These are phyloP conservation scores for Ogataea naganishii DNA, from an alignment of 805 yeast species.

Conservation along the genomic window DNA sequence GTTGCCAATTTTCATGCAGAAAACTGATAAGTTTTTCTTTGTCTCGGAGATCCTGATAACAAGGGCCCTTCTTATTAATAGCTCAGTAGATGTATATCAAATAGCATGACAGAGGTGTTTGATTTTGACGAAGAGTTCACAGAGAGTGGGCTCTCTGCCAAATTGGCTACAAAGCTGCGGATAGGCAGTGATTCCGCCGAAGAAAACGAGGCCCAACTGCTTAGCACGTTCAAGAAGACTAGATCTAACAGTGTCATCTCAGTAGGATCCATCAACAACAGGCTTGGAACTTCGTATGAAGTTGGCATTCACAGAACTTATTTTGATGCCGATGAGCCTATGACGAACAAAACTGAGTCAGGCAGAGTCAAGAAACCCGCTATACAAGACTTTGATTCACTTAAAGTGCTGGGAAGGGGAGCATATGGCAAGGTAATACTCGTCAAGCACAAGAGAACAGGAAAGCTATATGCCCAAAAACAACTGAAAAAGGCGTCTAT, in stretches of 20 bases:
- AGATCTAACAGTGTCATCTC: slow-evolving; percentile 23
- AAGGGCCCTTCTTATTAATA: no score
- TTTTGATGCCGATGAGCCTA: slow-evolving; percentile 19
- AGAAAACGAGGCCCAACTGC: neutral
- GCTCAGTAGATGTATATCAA: neutral
- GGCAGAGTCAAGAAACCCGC: slow-evolving; percentile 9
- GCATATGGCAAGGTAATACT: slow-evolving; percentile 82
- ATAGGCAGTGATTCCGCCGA: neutral
- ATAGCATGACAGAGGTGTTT: slow-evolving; percentile 2
- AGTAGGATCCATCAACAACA: slow-evolving; percentile 20
- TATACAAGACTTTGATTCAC: slow-evolving; percentile 57
- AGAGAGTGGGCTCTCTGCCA: slow-evolving; percentile 1
- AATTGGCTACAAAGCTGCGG: neutral
- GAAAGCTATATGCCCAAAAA: slow-evolving; percentile 74
- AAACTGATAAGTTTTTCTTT: no score
- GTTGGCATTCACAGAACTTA: slow-evolving; percentile 36
- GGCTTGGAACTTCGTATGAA: slow-evolving; percentile 41
- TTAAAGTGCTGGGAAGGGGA: slow-evolving; percentile 78
- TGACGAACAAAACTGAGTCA: slow-evolving; percentile 1
- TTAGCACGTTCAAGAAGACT: slow-evolving; percentile 16
- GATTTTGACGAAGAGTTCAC: slow-evolving; percentile 2
- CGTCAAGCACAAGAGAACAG: slow-evolving; percentile 57
- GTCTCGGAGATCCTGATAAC: no score
- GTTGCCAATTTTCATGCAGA: no score
- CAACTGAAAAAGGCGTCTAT: slow-evolving; percentile 78